Evolutionary conservation across 2,329 filamentous ascomycete genomes (phyloP).

Genomic region (Metarhizium album): DNA sequence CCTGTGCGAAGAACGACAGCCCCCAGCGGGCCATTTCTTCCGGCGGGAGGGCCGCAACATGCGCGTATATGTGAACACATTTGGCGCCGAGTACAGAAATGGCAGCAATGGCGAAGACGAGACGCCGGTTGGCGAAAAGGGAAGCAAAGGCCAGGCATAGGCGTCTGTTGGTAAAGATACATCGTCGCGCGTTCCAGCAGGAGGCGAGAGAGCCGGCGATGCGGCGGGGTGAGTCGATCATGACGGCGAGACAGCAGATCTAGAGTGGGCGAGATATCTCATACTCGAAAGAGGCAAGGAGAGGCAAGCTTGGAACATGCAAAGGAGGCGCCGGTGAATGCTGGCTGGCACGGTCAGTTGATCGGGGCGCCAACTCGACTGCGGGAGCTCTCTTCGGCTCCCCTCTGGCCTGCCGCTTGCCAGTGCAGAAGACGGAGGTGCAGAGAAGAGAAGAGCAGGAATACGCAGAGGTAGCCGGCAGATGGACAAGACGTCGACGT

Average conservation of each 20-base stretch:
- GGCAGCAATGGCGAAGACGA: slow-evolving; percentile 22
- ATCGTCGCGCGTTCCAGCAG: background rate
- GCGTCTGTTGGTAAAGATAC: slow-evolving; percentile 5
- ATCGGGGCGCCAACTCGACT: background rate
- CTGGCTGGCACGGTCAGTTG: no score
- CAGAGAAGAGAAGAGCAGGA: background rate
- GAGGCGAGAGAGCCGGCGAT: slow-evolving; percentile 4
- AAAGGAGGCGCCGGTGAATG: background rate
- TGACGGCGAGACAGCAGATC: background rate
- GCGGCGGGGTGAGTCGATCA: slow-evolving; percentile 1
- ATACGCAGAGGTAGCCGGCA: background rate
- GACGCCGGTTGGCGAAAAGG: slow-evolving; percentile 18
- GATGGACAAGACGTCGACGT: background rate
- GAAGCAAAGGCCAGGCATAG: slow-evolving; percentile 9
- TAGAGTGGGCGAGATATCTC: background rate
- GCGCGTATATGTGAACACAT: slow-evolving; percentile 20
- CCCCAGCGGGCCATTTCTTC: slow-evolving; percentile 20
- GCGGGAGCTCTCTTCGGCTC: slow-evolving; percentile 1
- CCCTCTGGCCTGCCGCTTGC: background rate
- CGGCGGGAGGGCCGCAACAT: slow-evolving; percentile 19
- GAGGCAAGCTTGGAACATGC: background rate
- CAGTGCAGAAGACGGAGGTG: background rate
- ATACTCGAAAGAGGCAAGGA: background rate
- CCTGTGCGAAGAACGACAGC: slow-evolving; percentile 25
- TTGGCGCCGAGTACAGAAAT: slow-evolving; percentile 21